A percentile compares a stretch with the other conserved stretches of the same genome.
Evolutionary conservation across 371 early-diverging fungal genomes (phyloP).

Genomic region (Mortierella sp.): DNA sequence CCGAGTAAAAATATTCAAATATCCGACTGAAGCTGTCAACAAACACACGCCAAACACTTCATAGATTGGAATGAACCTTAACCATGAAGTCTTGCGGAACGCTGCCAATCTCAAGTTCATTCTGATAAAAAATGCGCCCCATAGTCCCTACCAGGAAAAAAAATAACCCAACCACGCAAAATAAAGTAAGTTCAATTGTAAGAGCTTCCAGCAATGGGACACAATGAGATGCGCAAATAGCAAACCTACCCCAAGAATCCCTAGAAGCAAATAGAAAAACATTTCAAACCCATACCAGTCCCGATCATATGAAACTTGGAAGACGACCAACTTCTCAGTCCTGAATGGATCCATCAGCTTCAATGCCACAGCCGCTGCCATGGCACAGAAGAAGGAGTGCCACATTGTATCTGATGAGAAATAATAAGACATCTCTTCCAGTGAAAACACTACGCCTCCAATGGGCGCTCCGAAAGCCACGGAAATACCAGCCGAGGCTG

Average conservation of each 20-base stretch:
- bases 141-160: slow-evolving; percentile 75
- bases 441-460: slow-evolving; percentile 87
- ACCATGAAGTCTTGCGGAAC: slow-evolving; percentile 73
- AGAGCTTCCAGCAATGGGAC: not conserved
- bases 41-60: slow-evolving; percentile 84
- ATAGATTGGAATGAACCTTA: slow-evolving; percentile 73
- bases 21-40: slow-evolving; percentile 81
- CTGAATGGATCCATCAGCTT: slow-evolving; percentile 86
- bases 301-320: slow-evolving; percentile 82
- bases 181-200: no score
- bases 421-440: slow-evolving; percentile 90
- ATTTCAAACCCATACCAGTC: slow-evolving; percentile 88
- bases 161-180: not conserved
- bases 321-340: slow-evolving; percentile 84
- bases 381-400: slow-evolving; percentile 84
- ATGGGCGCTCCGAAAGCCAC: slow-evolving; percentile 91
- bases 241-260: slow-evolving; percentile 85
- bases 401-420: slow-evolving; percentile 90
- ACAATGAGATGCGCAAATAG: not conserved
- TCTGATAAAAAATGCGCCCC: slow-evolving; percentile 89
- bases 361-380: slow-evolving; percentile 82
- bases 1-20: slow-evolving; percentile 84
- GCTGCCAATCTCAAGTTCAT: slow-evolving; percentile 79
- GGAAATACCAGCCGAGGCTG: slow-evolving; percentile 86
- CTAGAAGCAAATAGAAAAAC: slow-evolving; percentile 88